Conservation (phyloP, 352 stramenopile species). For the Thalassiosira livingstoniorum region DNA sequence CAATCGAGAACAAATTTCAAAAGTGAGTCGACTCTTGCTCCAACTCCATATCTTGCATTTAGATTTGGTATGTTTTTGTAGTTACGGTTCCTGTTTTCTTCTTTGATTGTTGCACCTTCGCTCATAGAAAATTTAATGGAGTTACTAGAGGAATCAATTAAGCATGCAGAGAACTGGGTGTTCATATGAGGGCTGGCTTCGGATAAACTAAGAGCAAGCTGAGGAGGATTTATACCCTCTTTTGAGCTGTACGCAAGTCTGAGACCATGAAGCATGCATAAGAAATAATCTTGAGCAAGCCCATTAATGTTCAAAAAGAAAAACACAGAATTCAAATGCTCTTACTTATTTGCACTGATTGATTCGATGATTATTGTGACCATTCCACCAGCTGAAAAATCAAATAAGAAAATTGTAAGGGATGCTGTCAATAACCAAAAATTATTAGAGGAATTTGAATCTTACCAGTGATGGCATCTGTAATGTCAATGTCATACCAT, state of each 20-base stretch:
- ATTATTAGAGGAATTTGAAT: neutral
- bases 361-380: conserved; percentile 27
- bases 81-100: conserved; percentile 16
- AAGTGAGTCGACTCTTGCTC: conserved; percentile 24
- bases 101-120: conserved; percentile 17
- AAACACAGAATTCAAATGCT: neutral
- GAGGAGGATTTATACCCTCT: conserved; percentile 14
- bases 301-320: neutral
- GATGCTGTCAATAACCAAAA: neutral
- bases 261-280: neutral
- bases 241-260: conserved; percentile 36
- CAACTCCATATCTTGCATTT: conserved; percentile 21
- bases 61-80: conserved; percentile 3
- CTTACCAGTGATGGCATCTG: conserved; percentile 21
- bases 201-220: neutral
- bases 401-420: conserved; percentile 14
- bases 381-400: neutral
- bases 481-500: conserved; percentile 29
- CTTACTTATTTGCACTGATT: conserved; percentile 19
- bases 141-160: neutral
- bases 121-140: conserved; percentile 8
- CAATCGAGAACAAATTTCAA: conserved; percentile 24
- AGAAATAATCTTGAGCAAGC: neutral
- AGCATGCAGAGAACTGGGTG: conserved; percentile 3
- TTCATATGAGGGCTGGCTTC: neutral